These are phyloP conservation scores for Hyaloperonospora arabidopsidis DNA, from an alignment of 352 stramenopile species.

Conservation along the genomic window DNA sequence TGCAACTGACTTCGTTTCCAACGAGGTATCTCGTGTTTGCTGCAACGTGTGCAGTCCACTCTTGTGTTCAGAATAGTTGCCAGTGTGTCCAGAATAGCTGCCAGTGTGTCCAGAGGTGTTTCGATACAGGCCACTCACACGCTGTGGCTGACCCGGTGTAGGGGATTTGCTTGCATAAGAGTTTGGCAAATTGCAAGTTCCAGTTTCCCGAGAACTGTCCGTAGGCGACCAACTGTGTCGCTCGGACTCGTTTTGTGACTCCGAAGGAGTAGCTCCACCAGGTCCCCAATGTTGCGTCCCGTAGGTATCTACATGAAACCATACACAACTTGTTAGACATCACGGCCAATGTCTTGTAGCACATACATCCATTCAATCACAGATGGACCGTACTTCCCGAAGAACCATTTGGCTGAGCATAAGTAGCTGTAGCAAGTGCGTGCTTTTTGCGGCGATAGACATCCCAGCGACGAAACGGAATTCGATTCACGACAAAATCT, in stretches of 20 bases:
- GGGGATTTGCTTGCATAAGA: conserved; percentile 16
- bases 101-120: conserved; percentile 21
- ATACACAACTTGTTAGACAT: conserved; percentile 4
- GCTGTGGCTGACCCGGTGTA: conserved; percentile 22
- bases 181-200: conserved; percentile 14
- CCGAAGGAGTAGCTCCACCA: conserved; percentile 30
- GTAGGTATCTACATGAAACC: conserved; percentile 33
- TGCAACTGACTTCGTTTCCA: conserved; percentile 6
- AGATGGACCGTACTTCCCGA: conserved; percentile 26
- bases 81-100: conserved; percentile 24
- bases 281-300: conserved; percentile 64
- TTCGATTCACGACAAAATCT: conserved; percentile 73
- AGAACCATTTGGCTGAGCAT: conserved; percentile 32
- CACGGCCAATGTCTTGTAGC: not conserved
- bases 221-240: conserved; percentile 19
- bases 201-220: conserved; percentile 23
- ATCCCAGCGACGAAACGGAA: conserved; percentile 79
- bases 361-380: conserved; percentile 1
- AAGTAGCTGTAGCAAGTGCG: conserved; percentile 29
- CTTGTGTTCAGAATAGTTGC: conserved; percentile 12
- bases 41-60: conserved; percentile 23
- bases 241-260: conserved; percentile 22
- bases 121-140: conserved; percentile 14
- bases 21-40: conserved; percentile 19
- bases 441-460: conserved; percentile 71